Conservation (phyloP, 495 filamentous ascomycete genomes). For the Xylaria scruposa region DNA sequence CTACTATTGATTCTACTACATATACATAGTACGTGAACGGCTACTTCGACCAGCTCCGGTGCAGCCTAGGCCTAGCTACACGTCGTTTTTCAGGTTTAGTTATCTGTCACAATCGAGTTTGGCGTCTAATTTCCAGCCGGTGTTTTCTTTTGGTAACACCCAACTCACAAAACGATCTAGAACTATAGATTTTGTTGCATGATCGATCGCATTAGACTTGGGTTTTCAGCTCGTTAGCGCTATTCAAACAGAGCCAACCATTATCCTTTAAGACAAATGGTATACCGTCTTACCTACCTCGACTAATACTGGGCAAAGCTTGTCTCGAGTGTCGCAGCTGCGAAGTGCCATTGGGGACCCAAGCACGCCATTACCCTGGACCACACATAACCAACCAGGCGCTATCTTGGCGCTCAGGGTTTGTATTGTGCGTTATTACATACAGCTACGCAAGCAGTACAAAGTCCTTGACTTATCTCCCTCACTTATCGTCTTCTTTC, state of each 20-base stretch:
- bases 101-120: neutral
- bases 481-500: neutral
- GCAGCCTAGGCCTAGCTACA: neutral
- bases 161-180: neutral
- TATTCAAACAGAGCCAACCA: neutral
- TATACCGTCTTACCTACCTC: conserved; percentile 5
- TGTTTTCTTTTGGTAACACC: neutral
- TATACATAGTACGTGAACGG: neutral
- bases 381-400: conserved; percentile 14
- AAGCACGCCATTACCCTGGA: conserved; percentile 17
- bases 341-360: conserved; percentile 6
- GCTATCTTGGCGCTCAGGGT: conserved; percentile 21
- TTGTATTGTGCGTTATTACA: conserved; percentile 11
- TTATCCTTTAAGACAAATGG: neutral
- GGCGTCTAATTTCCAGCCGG: neutral
- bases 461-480: conserved; percentile 12
- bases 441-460: conserved; percentile 7
- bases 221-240: neutral
- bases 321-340: conserved; percentile 17
- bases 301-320: neutral
- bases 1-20: neutral
- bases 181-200: neutral
- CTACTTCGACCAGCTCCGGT: neutral
- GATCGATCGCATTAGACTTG: too few relatives aligned
- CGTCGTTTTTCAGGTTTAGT: neutral